These are phyloP conservation scores for Hypoxylon rubiginosum DNA, from an alignment of 2,329 filamentous ascomycete genomes.

Conservation along the genomic window DNA sequence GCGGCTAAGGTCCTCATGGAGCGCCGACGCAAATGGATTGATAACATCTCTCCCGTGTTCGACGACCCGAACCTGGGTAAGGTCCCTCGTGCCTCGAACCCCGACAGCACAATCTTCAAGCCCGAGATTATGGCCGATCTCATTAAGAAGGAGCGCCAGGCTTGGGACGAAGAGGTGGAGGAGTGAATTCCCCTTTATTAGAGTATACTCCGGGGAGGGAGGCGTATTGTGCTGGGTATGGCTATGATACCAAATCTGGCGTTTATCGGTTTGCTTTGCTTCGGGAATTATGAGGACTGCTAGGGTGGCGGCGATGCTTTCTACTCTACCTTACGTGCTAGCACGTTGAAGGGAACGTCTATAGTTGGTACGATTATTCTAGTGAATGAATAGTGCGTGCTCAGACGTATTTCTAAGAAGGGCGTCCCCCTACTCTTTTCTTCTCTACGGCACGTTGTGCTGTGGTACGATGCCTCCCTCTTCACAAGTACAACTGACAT, in stretches of 20 bases:
- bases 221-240: background rate
- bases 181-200: conserved; percentile 53
- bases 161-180: conserved; percentile 85
- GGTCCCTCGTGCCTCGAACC: conserved; percentile 76
- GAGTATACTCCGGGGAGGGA: background rate
- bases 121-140: conserved; percentile 78
- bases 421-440: no score
- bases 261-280: background rate
- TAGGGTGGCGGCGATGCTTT: background rate
- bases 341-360: background rate
- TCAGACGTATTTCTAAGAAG: no score
- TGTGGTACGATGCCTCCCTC: no score
- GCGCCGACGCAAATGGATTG: conserved; percentile 87
- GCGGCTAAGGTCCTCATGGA: conserved; percentile 94
- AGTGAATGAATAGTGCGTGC: background rate
- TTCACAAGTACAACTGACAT: no score
- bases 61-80: conserved; percentile 81
- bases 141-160: conserved; percentile 81
- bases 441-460: no score
- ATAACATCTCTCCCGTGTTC: conserved; percentile 91
- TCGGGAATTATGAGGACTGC: background rate
- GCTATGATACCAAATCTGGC: conserved; percentile 15
- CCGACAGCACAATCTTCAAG: conserved; percentile 79
- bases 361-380: background rate
- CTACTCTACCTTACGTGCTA: background rate